Evolutionary conservation across 139 green algal genomes (phyloP), one percentile per base, ranked within the genome.

Genomic region (Gonium pectorale): DNA sequence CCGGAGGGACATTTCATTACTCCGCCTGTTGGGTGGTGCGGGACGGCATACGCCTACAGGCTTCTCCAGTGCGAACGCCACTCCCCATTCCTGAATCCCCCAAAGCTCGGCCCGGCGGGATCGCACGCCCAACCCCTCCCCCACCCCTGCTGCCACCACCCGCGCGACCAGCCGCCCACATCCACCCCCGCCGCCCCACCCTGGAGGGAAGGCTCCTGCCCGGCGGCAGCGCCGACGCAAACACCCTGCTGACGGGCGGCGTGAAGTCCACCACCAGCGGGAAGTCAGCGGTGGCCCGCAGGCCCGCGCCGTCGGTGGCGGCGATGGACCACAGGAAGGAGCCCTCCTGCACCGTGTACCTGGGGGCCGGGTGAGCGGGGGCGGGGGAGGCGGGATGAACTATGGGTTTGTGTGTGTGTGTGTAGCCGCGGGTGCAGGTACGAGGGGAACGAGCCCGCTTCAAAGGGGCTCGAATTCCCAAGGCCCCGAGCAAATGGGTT

Each of bases 281-380:
- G 29, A 26, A 43, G 60, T 82, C 75, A 6, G 31, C 24, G 29
- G 3, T 27, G 40, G 75, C 5, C 2, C n/a, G 37, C 21, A 71
- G 59, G 29, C 59, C 75, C 59, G 75, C 75, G 19, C 40, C 19
- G 59, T 82, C 75, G 29, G n/a, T 35, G 13, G 75, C 75, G 5
- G 40, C 13, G 2, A 82, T 7, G 5, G 59, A 72, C 75, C 75
- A 82, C 40, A 56, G 7, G 59, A 63, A 82, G n/a, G n/a, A 49
- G 26, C 75, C 75, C 40, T 71, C 40, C 59, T 71, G 59, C 15
- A 82, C 22, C 41, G 75, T 46, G 75, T 82, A 82, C 75, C 75
- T 82, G 75, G 0, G 22, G 33, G 64, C 15, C 9, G 64, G 35
- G 64, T 66, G 21, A 7, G 56, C 19, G 56, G 64, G 37, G 24